Evolutionary conservation across 768 basidiomycete species (phyloP), one percentile per base, ranked within the genome.

Genomic region (Hebeloma cylindrosporum): DNA sequence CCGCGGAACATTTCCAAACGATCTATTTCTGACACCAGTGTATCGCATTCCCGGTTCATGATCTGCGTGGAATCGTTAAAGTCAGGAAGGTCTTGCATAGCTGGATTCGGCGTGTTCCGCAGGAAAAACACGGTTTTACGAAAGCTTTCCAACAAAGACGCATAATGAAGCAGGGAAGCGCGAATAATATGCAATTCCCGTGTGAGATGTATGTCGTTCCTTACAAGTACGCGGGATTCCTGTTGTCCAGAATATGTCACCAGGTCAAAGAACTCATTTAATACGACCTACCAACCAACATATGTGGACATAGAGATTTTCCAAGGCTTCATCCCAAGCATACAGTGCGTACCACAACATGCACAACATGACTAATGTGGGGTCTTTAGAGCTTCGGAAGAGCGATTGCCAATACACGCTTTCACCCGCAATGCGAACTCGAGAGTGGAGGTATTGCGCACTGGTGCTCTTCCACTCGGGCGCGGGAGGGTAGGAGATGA

Each of bases 281-380:
- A 26, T 5, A 42, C 34, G 16, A 60, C 74, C 51, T 37, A 80
- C 80, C 43, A 80, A 61, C 43, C 50, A 59, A 47, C 66, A 71
- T 25, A 82, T 71, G 53, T 80, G 72, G 4, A 58, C 43, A 48
- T 80, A 80, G 7, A 82, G 60, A 17, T 61, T 60, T 51, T 80
- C 80, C 7, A 82, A 57, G 0, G 78, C 66, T 54, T 82, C 73
- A 43, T 82, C 79, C 78, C 79, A 82, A 0, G 75, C 74, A 50
- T 82, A 82, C 38, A 80, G 38, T 4, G 77, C 72, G 41, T 81
- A 73, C 80, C 79, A 82, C 10, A 80, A 60, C 29, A 73, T 70
- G 4, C 71, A 66, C 11, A 82, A 53, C 20, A 81, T 62, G 0
- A 80, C 47, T 42, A 80, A 74, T 0, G 80, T 80, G 2, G 78